These are phyloP conservation scores for Jacaranda mimosifolia DNA, from an alignment of 257 asterid genomes.

Conservation along the genomic window DNA sequence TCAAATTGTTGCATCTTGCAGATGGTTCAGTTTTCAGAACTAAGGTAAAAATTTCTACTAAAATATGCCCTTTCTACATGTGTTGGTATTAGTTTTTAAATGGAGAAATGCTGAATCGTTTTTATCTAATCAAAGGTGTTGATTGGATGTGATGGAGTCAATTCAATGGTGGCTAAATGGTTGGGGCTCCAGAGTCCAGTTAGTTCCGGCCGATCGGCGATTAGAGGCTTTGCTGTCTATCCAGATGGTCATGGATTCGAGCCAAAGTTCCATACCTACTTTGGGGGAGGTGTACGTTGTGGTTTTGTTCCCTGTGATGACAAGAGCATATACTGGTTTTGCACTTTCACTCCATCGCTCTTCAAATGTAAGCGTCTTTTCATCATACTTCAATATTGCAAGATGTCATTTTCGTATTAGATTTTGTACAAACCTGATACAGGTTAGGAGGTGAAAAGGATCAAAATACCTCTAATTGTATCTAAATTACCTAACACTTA, in stretches of 20 bases:
- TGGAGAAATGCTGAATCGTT: background rate
- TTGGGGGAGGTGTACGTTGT: constrained; percentile 62
- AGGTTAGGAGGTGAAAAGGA: no score
- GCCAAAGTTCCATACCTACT: constrained; percentile 49
- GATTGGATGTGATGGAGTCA: constrained; percentile 84
- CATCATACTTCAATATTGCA: no score
- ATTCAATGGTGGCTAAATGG: constrained; percentile 70
- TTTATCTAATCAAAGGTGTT: constrained; percentile 43
- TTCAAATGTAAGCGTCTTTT: constrained; percentile 56
- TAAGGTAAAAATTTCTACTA: constrained; percentile 48
- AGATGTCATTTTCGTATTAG: no score
- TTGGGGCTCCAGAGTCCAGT: constrained; percentile 64
- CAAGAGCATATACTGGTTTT: constrained; percentile 67
- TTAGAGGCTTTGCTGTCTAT: constrained; percentile 63
- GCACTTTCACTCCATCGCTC: constrained; percentile 51
- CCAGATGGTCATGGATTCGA: constrained; percentile 60
- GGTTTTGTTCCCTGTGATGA: constrained; percentile 65
- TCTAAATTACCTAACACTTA: no score
- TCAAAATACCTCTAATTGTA: no score
- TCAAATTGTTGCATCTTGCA: constrained; percentile 64
- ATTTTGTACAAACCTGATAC: no score
- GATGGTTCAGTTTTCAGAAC: constrained; percentile 66
- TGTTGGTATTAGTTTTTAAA: no score
- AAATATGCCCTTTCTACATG: background rate
- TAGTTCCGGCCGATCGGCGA: constrained; percentile 56